These are phyloP conservation scores for Diaporthe amygdali DNA, from an alignment of 2,329 filamentous ascomycete species.

Conservation along the genomic window DNA sequence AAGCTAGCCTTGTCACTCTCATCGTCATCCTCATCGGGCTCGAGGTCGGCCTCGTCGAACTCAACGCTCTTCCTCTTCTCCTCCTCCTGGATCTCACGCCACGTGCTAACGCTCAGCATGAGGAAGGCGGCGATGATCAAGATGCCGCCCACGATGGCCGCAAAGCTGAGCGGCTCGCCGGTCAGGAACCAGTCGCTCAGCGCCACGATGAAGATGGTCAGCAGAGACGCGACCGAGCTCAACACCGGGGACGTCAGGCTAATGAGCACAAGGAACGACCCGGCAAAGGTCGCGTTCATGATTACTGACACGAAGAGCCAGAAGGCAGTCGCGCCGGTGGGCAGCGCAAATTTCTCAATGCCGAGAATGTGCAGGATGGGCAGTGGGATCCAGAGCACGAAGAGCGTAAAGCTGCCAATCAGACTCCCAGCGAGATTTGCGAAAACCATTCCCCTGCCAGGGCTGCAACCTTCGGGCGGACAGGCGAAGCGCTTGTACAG, in stretches of 20 bases:
- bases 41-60: slow-evolving; percentile 51
- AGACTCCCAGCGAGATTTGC: slow-evolving; percentile 90
- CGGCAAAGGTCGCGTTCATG: slow-evolving; percentile 90
- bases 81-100: slow-evolving; percentile 90
- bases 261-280: slow-evolving; percentile 91
- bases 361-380: slow-evolving; percentile 81
- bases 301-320: slow-evolving; percentile 82
- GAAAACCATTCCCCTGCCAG: slow-evolving; percentile 92
- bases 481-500: slow-evolving; percentile 94
- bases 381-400: slow-evolving; percentile 89
- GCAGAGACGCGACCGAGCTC: slow-evolving; percentile 86
- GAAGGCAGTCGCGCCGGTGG: slow-evolving; percentile 76
- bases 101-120: slow-evolving; percentile 90
- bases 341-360: slow-evolving; percentile 83
- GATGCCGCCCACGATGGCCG: slow-evolving; percentile 80
- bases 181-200: slow-evolving; percentile 88
- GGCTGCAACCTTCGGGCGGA: slow-evolving; percentile 84
- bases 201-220: slow-evolving; percentile 97
- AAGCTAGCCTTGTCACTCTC: slow-evolving; percentile 27
- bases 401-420: slow-evolving; percentile 85
- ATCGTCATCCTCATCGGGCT: slow-evolving; percentile 41
- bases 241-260: slow-evolving; percentile 91
- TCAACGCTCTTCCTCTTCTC: slow-evolving; percentile 63
- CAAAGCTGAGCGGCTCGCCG: slow-evolving; percentile 74
- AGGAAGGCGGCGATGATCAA: slow-evolving; percentile 88